phyloP scores from a whole-genome alignment of 2,329 filamentous ascomycete species.

The Thelonectria discophora region DNA sequence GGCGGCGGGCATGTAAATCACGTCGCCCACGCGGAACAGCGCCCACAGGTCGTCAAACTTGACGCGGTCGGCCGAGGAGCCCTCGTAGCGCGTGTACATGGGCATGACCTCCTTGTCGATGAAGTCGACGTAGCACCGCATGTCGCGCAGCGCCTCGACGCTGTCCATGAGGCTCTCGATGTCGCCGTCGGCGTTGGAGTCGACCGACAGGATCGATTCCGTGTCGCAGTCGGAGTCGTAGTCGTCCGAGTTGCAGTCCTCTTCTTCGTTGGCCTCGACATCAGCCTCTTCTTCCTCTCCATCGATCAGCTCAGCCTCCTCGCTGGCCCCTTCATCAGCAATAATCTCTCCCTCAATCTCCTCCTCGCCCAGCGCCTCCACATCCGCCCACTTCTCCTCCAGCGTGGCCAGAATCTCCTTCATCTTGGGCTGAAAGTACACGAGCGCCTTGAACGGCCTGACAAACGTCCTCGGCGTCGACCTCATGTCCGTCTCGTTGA shows the following conservation, averaged over 20 bases:
- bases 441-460: conserved; percentile 52
- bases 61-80: conserved; percentile 44
- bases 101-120: conserved; percentile 54
- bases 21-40: conserved; percentile 52
- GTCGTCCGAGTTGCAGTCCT: conserved; percentile 14
- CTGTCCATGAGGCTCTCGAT: conserved; percentile 50
- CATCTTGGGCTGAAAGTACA: conserved; percentile 55
- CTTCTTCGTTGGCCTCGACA: conserved; percentile 13
- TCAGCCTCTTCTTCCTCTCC: conserved; percentile 14
- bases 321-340: conserved; percentile 28
- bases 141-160: conserved; percentile 51
- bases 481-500: conserved; percentile 49
- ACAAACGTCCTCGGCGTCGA: conserved; percentile 52
- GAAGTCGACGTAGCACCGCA: conserved; percentile 55
- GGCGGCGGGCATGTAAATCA: conserved; percentile 51
- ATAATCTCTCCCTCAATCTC: conserved; percentile 34
- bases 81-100: conserved; percentile 43
- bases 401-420: conserved; percentile 49
- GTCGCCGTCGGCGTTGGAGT: conserved; percentile 49
- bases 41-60: conserved; percentile 55
- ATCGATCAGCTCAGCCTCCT: conserved; percentile 42
- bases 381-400: conserved; percentile 54
- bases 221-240: conserved; percentile 40
- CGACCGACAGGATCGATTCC: conserved; percentile 48
- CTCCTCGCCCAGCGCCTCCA: conserved; percentile 43